Evolutionary conservation across 306 rosid species (phyloP).

Genomic region (Albizia julibrissin): DNA sequence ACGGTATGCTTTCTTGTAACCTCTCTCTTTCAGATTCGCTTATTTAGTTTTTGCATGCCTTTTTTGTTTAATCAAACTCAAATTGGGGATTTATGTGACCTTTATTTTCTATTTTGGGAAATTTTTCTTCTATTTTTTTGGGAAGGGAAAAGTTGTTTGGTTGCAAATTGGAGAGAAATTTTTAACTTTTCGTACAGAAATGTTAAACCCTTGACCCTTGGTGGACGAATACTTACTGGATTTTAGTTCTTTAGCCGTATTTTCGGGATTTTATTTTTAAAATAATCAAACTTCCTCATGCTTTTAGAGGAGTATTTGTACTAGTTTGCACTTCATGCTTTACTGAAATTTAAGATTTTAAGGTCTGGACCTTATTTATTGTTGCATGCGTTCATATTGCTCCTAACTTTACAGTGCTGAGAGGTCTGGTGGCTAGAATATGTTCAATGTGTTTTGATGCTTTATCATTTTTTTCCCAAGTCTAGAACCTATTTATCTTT

Average conservation of each 20-base stretch:
- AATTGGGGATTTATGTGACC: not conserved
- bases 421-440: not conserved
- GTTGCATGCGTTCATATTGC: not conserved
- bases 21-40: not conserved
- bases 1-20: not conserved
- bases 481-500: not conserved
- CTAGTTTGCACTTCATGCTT: not conserved
- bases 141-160: not conserved
- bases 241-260: conserved; percentile 4
- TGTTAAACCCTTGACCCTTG: conserved; percentile 33
- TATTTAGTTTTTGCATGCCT: not conserved
- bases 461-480: not conserved
- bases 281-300: not conserved
- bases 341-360: not conserved
- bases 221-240: not conserved
- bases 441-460: not conserved
- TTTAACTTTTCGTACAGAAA: not conserved
- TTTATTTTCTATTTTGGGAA: not conserved
- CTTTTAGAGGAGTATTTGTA: not conserved
- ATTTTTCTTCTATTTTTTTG: not conserved
- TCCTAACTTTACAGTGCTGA: not conserved
- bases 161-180: not conserved
- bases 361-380: not conserved
- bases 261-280: not conserved
- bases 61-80: not conserved